Base-by-base conservation (phyloP, 1,139 yeast species). In the Debaryomycetaceae sp. region DNA sequence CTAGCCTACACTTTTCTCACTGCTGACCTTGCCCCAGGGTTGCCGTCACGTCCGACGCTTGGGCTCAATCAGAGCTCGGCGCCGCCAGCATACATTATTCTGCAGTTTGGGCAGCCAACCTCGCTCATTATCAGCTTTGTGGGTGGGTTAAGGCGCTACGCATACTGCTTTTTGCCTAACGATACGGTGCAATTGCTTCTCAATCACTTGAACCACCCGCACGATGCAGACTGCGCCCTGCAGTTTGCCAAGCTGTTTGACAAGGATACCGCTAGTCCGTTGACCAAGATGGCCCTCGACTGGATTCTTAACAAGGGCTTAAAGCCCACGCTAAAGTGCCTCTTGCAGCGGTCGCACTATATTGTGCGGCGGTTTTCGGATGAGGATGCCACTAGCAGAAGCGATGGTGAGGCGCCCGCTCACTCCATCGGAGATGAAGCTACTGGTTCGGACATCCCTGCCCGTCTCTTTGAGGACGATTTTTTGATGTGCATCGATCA, bases 221-320 rank as follows among this genome's bases (percentile, higher is more conserved):
- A 54, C 33, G 46, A 48, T 34, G 42, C 56, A 38, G 55, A 55
- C 14, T 43, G 57, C 17, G 53, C 43, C 40, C 24, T 39, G 13
- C 42, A 41, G 22, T 44, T 56, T 18, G 50, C 49, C 22, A 49
- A 53, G 4, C 49, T 56, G 39, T 62, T 54, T 29, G 42, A 41
- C 17, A 37, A 42, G n/a, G 40, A 53, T 14, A 38, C 34, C 3
- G 44, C 49, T 12, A 49, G 56, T 27, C 54, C 67, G 30, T 50
- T 75, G 41, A 69, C 76, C n/a, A 72, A 65, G 44, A 43, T 68
- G 16, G 60, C 79, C 3, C 42, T 75, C 6, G 78, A 75, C 39
- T 70, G 77, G 60, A 55, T 78, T 11, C 51, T 71, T 18, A 58
- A 71, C 11, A 68, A 68, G 41, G 54, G 61, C 25, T 61, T 67